phyloP scores from a whole-genome alignment of 2,329 filamentous ascomycete genomes.

The Xylariaceae sp. region DNA sequence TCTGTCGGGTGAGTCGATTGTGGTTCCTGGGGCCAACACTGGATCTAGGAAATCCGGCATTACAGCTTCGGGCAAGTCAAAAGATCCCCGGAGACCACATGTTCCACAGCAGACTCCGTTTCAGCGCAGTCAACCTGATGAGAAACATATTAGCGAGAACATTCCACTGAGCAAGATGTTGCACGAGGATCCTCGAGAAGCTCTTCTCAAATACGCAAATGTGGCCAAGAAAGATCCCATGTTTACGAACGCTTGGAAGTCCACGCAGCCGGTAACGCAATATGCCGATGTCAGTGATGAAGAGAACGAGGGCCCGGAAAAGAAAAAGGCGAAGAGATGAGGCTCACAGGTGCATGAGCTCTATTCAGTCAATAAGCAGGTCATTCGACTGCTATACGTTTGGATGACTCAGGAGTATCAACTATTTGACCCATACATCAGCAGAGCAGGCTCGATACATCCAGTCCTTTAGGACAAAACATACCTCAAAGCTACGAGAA shows the following conservation, averaged over 20 bases:
- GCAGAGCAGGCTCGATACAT: too few relatives aligned
- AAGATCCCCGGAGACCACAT: conserved; percentile 80
- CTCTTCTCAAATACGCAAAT: conserved; percentile 89
- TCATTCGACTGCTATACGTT: too few relatives aligned
- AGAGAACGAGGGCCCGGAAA: conserved; percentile 67
- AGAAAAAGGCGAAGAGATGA: conserved; percentile 56
- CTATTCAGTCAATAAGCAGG: neutral
- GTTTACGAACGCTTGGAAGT: conserved; percentile 90
- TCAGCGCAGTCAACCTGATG: conserved; percentile 83
- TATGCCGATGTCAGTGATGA: conserved; percentile 88
- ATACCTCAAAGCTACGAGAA: too few relatives aligned
- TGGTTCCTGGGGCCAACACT: conserved; percentile 60
- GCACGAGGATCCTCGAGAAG: conserved; percentile 93
- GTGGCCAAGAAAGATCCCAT: conserved; percentile 88
- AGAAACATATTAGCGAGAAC: conserved; percentile 80
- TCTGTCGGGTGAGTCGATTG: conserved; percentile 76
- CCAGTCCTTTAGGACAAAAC: too few relatives aligned
- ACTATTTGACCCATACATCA: too few relatives aligned
- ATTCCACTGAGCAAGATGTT: conserved; percentile 90
- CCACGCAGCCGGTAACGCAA: conserved; percentile 87
- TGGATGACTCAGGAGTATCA: too few relatives aligned
- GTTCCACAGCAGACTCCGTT: conserved; percentile 84
- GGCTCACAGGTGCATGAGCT: too few relatives aligned
- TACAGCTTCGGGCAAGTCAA: conserved; percentile 70
- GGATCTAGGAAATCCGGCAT: conserved; percentile 61